These are phyloP conservation scores for Raffaelea ambrosiae DNA, from an alignment of 2,329 filamentous ascomycete genomes.

Conservation along the genomic window DNA sequence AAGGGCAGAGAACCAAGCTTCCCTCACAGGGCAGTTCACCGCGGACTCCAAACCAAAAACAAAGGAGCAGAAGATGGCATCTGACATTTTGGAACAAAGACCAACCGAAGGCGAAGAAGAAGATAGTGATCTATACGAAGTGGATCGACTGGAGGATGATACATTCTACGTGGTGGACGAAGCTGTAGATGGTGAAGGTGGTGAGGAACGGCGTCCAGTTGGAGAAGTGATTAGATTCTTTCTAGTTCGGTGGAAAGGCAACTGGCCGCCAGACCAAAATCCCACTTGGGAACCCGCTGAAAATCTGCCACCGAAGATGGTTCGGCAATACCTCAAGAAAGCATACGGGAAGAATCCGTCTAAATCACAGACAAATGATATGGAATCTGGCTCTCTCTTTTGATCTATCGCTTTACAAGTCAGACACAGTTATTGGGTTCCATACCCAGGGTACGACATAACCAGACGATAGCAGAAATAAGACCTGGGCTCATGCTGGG, in stretches of 20 bases:
- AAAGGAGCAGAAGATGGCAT: too few relatives aligned
- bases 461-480: too few relatives aligned
- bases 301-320: constrained; percentile 34
- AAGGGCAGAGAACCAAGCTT: too few relatives aligned
- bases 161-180: constrained; percentile 39
- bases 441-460: too few relatives aligned
- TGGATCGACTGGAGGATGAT: constrained; percentile 16
- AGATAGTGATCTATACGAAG: constrained; percentile 11
- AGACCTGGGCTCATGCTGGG: too few relatives aligned
- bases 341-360: neutral
- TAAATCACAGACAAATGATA: too few relatives aligned
- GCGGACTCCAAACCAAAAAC: too few relatives aligned
- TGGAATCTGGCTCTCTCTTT: too few relatives aligned
- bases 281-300: constrained; percentile 50
- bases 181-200: constrained; percentile 19
- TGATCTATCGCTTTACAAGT: too few relatives aligned
- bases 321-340: constrained; percentile 31
- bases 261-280: constrained; percentile 48
- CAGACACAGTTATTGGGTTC: too few relatives aligned
- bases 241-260: constrained; percentile 46
- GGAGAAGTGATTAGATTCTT: constrained; percentile 34
- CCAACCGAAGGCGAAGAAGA: neutral
- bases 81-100: too few relatives aligned
- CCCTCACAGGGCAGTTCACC: too few relatives aligned
- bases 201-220: constrained; percentile 9